Conservation (phyloP, 2,329 filamentous ascomycete genomes). For the Colletotrichum endophyticum region DNA sequence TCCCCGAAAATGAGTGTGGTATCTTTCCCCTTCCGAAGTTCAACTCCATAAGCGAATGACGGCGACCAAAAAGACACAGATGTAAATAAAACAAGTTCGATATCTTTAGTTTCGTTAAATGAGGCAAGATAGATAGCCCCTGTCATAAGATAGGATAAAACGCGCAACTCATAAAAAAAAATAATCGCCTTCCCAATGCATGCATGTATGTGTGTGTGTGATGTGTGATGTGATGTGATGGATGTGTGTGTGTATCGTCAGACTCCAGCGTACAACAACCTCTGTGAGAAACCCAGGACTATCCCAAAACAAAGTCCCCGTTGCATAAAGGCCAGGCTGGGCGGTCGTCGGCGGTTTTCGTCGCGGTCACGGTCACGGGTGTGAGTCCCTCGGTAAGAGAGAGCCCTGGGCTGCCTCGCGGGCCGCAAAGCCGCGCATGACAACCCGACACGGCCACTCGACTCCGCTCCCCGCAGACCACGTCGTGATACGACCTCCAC, state of each 20-base stretch:
- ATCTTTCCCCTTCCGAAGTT: not conserved
- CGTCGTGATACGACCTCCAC: not conserved
- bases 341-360: not conserved
- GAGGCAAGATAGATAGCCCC: not conserved
- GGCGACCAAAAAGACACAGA: not conserved
- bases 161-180: not conserved
- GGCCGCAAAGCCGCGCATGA: not conserved
- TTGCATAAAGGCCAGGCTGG: not conserved
- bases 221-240: conserved; percentile 5
- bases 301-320: conserved; percentile 12
- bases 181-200: conserved; percentile 18
- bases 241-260: conserved; percentile 23
- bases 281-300: conserved; percentile 17
- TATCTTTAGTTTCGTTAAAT: not conserved
- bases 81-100: not conserved
- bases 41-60: not conserved
- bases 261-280: conserved; percentile 19
- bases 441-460: not conserved
- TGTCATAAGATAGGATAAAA: not conserved
- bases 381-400: not conserved
- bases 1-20: not conserved
- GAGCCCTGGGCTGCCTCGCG: not conserved
- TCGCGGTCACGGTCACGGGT: not conserved
- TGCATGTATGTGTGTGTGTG: conserved; percentile 21
- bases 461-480: not conserved